A percentile compares a stretch with the other conserved stretches of the same genome.
These are phyloP conservation scores for Leccinum incarnatum DNA, from an alignment of 768 basidiomycete species.

Conservation along the genomic window DNA sequence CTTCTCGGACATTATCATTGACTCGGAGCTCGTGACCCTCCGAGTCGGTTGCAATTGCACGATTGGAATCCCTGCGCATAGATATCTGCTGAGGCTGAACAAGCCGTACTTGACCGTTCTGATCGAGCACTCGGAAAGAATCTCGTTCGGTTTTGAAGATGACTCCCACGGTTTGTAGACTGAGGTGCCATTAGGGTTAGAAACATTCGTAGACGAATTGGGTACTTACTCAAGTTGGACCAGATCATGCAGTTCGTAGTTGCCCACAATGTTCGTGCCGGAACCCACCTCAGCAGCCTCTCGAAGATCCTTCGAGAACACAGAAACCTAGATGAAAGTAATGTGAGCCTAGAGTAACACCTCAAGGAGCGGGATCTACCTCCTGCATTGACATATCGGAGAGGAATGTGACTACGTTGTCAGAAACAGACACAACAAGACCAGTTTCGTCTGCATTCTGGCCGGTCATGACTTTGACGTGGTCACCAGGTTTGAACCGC, in stretches of 20 bases:
- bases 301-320: conserved; percentile 95
- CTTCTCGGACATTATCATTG: conserved; percentile 91
- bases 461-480: conserved; percentile 97
- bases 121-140: conserved; percentile 94
- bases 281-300: conserved; percentile 98
- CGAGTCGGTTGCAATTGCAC: conserved; percentile 85
- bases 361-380: conserved; percentile 40
- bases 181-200: conserved; percentile 32
- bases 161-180: conserved; percentile 91
- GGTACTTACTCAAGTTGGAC: conserved; percentile 89
- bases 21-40: conserved; percentile 83
- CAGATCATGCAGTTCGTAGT: conserved; percentile 94
- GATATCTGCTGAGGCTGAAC: conserved; percentile 95
- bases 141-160: conserved; percentile 97
- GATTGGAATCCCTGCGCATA: conserved; percentile 78
- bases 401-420: conserved; percentile 91
- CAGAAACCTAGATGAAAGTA: conserved; percentile 65
- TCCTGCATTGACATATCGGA: conserved; percentile 98
- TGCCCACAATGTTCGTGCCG: conserved; percentile 82
- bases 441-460: conserved; percentile 95
- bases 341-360: conserved; percentile 2
- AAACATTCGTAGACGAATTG: not conserved
- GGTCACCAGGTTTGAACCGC: conserved; percentile 94
- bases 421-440: conserved; percentile 87
- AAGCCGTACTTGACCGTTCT: conserved; percentile 83